Evolutionary conservation across 2,329 filamentous ascomycete species (phyloP).

Genomic region (Decorospora gaudefroyi): DNA sequence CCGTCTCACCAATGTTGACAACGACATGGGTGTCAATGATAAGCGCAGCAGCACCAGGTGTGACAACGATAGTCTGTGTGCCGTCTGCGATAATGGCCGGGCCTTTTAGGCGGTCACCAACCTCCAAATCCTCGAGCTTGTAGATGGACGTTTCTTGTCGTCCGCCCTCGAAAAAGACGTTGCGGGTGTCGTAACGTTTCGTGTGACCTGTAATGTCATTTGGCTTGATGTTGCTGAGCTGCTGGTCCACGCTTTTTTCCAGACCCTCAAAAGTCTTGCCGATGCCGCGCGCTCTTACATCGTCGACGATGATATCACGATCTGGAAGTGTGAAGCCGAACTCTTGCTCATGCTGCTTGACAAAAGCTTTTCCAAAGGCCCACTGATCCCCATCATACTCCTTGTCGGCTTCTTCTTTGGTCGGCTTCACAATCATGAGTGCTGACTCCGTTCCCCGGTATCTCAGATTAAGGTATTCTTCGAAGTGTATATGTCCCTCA

Average conservation of each 20-base stretch:
- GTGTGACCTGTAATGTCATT: constrained; percentile 60
- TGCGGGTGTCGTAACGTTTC: constrained; percentile 67
- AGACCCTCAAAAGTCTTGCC: constrained; percentile 82
- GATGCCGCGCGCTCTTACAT: constrained; percentile 84
- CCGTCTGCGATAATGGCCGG: constrained; percentile 86
- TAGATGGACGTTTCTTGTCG: constrained; percentile 79
- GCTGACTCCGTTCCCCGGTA: constrained; percentile 90
- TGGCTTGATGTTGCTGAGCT: constrained; percentile 71
- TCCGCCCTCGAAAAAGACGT: constrained; percentile 85
- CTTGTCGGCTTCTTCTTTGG: constrained; percentile 62
- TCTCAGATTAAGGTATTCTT: constrained; percentile 92
- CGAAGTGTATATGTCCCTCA: constrained; percentile 74
- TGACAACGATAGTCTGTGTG: constrained; percentile 89
- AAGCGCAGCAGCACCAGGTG: constrained; percentile 74
- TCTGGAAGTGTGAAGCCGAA: constrained; percentile 89
- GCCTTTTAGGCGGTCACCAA: constrained; percentile 74
- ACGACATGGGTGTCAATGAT: constrained; percentile 86
- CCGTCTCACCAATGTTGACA: constrained; percentile 73
- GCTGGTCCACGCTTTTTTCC: constrained; percentile 82
- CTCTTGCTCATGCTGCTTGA: constrained; percentile 86
- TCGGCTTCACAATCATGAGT: constrained; percentile 83
- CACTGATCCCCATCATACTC: constrained; percentile 69
- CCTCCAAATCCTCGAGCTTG: constrained; percentile 72
- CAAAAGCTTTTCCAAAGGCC: constrained; percentile 83
- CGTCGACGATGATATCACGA: constrained; percentile 86